phyloP scores from a whole-genome alignment of 2,329 filamentous ascomycete species.

The Mycocentrospora acerina region DNA sequence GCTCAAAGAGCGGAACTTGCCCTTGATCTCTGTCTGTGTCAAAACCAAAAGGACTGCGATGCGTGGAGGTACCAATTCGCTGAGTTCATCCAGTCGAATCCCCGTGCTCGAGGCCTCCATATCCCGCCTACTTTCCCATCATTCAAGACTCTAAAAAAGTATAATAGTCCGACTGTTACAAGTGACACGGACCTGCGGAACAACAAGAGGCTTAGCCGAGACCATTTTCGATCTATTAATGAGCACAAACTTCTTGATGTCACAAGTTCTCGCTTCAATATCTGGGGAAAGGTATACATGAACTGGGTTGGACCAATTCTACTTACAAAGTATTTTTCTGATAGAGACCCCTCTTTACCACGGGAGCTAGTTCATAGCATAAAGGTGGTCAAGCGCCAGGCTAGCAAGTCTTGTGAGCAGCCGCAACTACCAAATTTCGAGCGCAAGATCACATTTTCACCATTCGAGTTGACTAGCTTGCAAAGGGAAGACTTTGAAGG shows the following conservation, averaged over 20 bases:
- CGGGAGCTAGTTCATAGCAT: slow-evolving; percentile 30
- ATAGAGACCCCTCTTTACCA: slow-evolving; percentile 6
- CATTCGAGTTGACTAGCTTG: slow-evolving; percentile 32
- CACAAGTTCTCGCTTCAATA: slow-evolving; percentile 41
- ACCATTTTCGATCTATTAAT: slow-evolving; percentile 34
- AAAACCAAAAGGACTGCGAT: slow-evolving; percentile 18
- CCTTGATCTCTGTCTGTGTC: slow-evolving; percentile 23
- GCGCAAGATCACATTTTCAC: slow-evolving; percentile 41
- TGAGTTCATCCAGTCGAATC: slow-evolving; percentile 6
- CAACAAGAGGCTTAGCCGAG: slow-evolving; percentile 28
- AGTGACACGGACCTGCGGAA: slow-evolving; percentile 30
- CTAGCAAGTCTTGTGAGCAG: slow-evolving; percentile 21
- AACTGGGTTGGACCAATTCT: slow-evolving; percentile 43
- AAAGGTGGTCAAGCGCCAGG: slow-evolving; percentile 19
- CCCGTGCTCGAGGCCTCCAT: slow-evolving; percentile 1
- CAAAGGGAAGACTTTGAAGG: slow-evolving; percentile 30
- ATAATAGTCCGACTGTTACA: slow-evolving; percentile 40
- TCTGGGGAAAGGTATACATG: slow-evolving; percentile 41
- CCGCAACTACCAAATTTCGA: slow-evolving; percentile 12
- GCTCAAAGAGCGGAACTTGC: slow-evolving; percentile 32
- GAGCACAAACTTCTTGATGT: slow-evolving; percentile 38
- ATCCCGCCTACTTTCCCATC: slow-evolving; percentile 23
- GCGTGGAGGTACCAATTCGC: slow-evolving; percentile 30
- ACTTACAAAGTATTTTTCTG: slow-evolving; percentile 27
- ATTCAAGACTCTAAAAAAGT: slow-evolving; percentile 37